Conservation (phyloP, 805 yeast species). For the Candida verbasci region DNA sequence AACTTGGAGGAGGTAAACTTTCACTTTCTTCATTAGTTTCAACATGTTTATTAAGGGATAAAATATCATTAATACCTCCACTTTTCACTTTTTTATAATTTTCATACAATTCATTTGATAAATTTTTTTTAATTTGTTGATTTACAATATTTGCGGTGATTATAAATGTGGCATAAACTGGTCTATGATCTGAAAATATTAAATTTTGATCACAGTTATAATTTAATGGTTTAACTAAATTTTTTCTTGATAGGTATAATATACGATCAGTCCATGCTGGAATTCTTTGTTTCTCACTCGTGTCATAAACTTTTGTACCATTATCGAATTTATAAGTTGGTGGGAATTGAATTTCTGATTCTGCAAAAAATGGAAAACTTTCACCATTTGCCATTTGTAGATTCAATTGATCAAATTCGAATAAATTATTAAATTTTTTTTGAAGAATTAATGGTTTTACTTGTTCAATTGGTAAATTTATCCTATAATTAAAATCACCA, state of each 20-base stretch:
- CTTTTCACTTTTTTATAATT: slow-evolving; percentile 46
- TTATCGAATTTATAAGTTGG: slow-evolving; percentile 94
- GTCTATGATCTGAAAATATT: slow-evolving; percentile 82
- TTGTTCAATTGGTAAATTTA: slow-evolving; percentile 65
- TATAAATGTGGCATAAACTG: slow-evolving; percentile 71
- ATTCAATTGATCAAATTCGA: slow-evolving; percentile 74
- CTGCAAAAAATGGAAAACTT: slow-evolving; percentile 73
- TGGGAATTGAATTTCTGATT: slow-evolving; percentile 67
- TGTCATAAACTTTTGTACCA: slow-evolving; percentile 74
- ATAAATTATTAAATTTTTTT: slow-evolving; percentile 46
- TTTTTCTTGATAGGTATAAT: slow-evolving; percentile 53
- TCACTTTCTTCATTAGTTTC: slow-evolving; percentile 19
- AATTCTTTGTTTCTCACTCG: slow-evolving; percentile 86
- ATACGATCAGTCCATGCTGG: slow-evolving; percentile 98
- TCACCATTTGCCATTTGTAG: slow-evolving; percentile 64
- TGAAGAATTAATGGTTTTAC: slow-evolving; percentile 54
- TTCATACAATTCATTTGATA: slow-evolving; percentile 58
- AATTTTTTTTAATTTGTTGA: slow-evolving; percentile 49
- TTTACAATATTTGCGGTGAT: slow-evolving; percentile 65
- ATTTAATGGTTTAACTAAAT: slow-evolving; percentile 50
- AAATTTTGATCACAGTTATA: slow-evolving; percentile 59
- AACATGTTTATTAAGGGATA: slow-evolving; percentile 17
- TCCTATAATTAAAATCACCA: slow-evolving; percentile 90
- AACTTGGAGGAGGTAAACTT: slow-evolving; percentile 83
- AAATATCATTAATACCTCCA: slow-evolving; percentile 28